These are phyloP conservation scores for Jaenimonas drosophilae DNA, from an alignment of 208 protist genomes.

Conservation along the genomic window DNA sequence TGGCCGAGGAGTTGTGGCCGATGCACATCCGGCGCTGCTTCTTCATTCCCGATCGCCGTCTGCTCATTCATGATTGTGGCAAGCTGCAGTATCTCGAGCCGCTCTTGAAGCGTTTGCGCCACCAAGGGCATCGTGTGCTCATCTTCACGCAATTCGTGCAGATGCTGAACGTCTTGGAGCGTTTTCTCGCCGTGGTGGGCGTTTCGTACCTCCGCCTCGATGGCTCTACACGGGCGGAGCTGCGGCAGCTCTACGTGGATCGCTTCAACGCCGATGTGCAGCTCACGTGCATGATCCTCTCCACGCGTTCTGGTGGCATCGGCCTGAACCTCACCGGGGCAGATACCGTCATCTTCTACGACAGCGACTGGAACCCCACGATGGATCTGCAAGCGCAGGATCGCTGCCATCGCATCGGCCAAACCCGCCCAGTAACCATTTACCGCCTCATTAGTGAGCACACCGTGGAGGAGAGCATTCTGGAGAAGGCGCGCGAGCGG, in stretches of 20 bases:
- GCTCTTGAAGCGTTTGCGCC: slow-evolving; percentile 69
- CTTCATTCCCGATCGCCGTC: slow-evolving; percentile 91
- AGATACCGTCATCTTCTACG: slow-evolving; percentile 99
- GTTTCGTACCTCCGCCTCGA: slow-evolving; percentile 94
- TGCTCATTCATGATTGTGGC: slow-evolving; percentile 96
- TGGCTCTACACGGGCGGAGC: slow-evolving; percentile 85
- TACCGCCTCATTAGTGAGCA: slow-evolving; percentile 93
- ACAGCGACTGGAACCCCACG: slow-evolving; percentile 99
- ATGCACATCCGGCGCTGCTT: slow-evolving; percentile 70
- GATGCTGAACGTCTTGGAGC: slow-evolving; percentile 97
- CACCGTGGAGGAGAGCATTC: slow-evolving; percentile 96
- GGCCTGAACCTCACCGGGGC: slow-evolving; percentile 98
- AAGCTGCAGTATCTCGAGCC: slow-evolving; percentile 91
- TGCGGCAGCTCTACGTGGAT: slow-evolving; percentile 90
- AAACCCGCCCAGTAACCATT: slow-evolving; percentile 95
- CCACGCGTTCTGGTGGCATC: slow-evolving; percentile 95
- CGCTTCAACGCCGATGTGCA: slow-evolving; percentile 88
- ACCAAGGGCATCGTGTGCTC: slow-evolving; percentile 88
- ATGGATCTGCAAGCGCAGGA: slow-evolving; percentile 98
- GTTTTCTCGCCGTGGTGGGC: slow-evolving; percentile 89
- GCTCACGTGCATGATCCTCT: slow-evolving; percentile 97
- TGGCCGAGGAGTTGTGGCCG: slow-evolving; percentile 57
- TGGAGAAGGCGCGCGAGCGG: slow-evolving; percentile 92
- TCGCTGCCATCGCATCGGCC: slow-evolving; percentile 96
- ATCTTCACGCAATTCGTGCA: slow-evolving; percentile 99